These are phyloP conservation scores for Epichloe festucae DNA, from an alignment of 2,329 filamentous ascomycete genomes.

Conservation along the genomic window DNA sequence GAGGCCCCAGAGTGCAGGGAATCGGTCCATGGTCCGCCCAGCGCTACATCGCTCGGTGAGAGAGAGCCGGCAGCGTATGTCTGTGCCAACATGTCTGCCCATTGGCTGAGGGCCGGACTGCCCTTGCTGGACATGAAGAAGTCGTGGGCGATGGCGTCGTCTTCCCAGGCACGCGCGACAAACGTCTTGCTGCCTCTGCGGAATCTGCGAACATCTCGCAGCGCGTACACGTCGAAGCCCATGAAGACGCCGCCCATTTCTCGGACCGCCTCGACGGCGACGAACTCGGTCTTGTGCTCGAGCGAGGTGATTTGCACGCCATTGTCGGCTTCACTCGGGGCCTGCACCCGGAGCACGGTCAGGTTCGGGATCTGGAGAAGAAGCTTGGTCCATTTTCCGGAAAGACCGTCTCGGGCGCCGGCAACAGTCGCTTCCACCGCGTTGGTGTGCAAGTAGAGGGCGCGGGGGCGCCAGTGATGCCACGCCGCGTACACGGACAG, in stretches of 20 bases:
- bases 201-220: conserved; percentile 7
- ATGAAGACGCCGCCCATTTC: conserved; percentile 13
- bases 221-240: conserved; percentile 11
- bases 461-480: conserved; percentile 1
- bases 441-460: conserved; percentile 3
- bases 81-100: background rate
- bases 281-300: conserved; percentile 12
- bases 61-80: background rate
- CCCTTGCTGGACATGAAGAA: conserved; percentile 1
- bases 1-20: no score
- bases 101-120: background rate
- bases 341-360: conserved; percentile 19
- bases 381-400: conserved; percentile 13
- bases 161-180: background rate
- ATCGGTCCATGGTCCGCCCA: background rate
- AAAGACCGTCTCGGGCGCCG: background rate
- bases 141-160: background rate
- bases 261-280: conserved; percentile 10
- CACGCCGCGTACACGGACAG: conserved; percentile 2
- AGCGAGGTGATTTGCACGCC: conserved; percentile 7
- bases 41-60: background rate
- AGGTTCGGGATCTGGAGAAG: conserved; percentile 12
- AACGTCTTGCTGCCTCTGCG: conserved; percentile 3
- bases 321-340: conserved; percentile 8
- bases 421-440: background rate